Conservation (phyloP, 2,329 filamentous ascomycete species). For the Bisporella sp. region DNA sequence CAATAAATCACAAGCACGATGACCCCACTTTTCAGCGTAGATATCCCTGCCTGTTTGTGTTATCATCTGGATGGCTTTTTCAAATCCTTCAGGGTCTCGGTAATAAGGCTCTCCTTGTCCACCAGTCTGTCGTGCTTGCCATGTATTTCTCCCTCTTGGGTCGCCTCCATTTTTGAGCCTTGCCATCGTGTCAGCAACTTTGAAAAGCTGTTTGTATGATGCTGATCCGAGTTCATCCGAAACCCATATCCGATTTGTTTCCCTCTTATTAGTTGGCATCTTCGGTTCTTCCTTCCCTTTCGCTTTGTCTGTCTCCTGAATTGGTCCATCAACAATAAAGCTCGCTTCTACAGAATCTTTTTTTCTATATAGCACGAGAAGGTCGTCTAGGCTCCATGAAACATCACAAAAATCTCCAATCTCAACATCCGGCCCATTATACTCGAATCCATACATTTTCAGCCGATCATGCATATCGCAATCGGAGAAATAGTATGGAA, state of each 20-base stretch:
- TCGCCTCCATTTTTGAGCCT: constrained; percentile 12
- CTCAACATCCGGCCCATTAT: constrained; percentile 28
- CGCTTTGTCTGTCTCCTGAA: constrained; percentile 15
- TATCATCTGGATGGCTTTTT: constrained; percentile 35
- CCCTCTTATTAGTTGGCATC: constrained; percentile 20
- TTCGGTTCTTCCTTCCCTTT: constrained; percentile 21
- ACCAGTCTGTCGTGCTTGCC: constrained; percentile 44
- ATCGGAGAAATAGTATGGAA: constrained; percentile 49
- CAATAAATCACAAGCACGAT: constrained; percentile 35
- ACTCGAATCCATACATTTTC: constrained; percentile 34
- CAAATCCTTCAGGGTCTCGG: constrained; percentile 39
- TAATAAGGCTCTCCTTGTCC: constrained; percentile 47
- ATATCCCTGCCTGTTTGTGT: constrained; percentile 39
- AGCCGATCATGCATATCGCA: constrained; percentile 43
- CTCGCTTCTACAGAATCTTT: constrained; percentile 2
- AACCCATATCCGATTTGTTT: constrained; percentile 6
- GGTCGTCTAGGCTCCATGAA: constrained; percentile 35
- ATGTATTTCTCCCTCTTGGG: constrained; percentile 36
- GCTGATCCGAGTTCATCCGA: constrained; percentile 13
- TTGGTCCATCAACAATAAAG: constrained; percentile 20
- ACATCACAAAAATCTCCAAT: constrained; percentile 39
- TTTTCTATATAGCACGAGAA: constrained; percentile 34
- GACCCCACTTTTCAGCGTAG: constrained; percentile 39
- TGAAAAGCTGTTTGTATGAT: constrained; percentile 19
- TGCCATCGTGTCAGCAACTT: constrained; percentile 20